Conservation (phyloP, 1,284 basidiomycete species). For the Naganishia sp. region DNA sequence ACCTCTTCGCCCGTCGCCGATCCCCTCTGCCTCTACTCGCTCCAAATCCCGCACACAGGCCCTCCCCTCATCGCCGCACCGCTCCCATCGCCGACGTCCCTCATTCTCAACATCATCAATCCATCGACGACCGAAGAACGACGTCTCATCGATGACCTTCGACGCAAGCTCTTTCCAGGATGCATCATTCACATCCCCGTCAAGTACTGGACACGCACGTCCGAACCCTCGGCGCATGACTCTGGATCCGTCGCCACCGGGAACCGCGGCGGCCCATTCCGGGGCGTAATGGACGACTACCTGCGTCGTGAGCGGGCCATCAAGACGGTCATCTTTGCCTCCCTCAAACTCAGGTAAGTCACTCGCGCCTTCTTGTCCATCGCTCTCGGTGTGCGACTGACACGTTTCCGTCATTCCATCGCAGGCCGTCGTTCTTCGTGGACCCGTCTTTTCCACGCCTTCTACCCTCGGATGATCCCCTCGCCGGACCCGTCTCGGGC, state of each 20-base stretch:
- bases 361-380: neutral
- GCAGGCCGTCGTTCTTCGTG: conserved; percentile 10
- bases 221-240: neutral
- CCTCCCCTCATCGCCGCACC: neutral
- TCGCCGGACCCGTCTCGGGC: conserved; percentile 9
- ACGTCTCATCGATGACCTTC: neutral
- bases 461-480: conserved; percentile 2
- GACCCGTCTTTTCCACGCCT: neutral
- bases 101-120: conserved; percentile 11
- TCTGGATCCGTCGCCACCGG: neutral
- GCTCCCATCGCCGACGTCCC: neutral
- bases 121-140: neutral
- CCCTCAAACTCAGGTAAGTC: conserved; percentile 11
- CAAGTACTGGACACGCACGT: conserved; percentile 11
- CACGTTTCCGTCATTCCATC: neutral
- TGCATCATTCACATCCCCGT: conserved; percentile 14
- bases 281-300: conserved; percentile 21
- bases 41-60: neutral
- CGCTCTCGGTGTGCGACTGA: neutral
- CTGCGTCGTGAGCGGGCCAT: conserved; percentile 12
- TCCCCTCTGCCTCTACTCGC: conserved; percentile 12
- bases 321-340: conserved; percentile 12
- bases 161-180: neutral
- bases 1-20: neutral
- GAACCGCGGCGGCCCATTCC: neutral